Conservation (phyloP, 495 filamentous ascomycete genomes). For the Rhizodiscina lignyota region DNA sequence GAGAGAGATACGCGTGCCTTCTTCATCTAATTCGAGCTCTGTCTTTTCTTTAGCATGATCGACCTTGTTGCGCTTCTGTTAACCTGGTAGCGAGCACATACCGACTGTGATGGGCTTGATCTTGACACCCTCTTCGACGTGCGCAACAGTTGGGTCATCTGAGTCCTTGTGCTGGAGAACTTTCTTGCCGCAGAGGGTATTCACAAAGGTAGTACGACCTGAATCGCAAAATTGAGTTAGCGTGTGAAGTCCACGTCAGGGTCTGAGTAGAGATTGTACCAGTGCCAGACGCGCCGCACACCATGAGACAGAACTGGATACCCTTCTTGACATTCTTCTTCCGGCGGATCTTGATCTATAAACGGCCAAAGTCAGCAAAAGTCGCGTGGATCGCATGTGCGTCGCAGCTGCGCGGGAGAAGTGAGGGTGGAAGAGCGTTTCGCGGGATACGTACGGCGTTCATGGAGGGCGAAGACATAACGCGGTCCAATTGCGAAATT, state of each 20-base stretch:
- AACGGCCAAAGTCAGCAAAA: no score
- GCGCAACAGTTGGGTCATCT: constrained; percentile 74
- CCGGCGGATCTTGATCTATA: constrained; percentile 83
- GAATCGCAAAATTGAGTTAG: constrained; percentile 5
- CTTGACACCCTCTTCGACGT: constrained; percentile 88
- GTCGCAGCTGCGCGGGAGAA: background rate
- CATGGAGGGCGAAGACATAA: constrained; percentile 5
- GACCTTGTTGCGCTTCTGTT: constrained; percentile 3
- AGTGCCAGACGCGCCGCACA: constrained; percentile 95
- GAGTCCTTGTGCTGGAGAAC: constrained; percentile 78
- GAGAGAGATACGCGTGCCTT: constrained; percentile 92
- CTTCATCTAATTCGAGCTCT: constrained; percentile 96
- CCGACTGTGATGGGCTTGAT: constrained; percentile 98
- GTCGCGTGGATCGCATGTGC: constrained; percentile 12
- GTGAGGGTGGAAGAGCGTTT: constrained; percentile 2
- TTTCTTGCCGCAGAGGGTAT: constrained; percentile 91
- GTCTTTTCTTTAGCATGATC: constrained; percentile 5
- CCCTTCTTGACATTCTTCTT: constrained; percentile 99
- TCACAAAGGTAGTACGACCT: constrained; percentile 98
- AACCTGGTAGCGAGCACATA: no score
- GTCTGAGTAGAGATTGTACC: no score
- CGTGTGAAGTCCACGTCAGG: background rate
- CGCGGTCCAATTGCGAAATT: no score
- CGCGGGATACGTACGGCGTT: constrained; percentile 6
- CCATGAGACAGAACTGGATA: constrained; percentile 99